Evolutionary conservation across 2,329 filamentous ascomycete genomes (phyloP), one percentile per base, ranked within the genome.

Genomic region (Byssochlamys sp.): DNA sequence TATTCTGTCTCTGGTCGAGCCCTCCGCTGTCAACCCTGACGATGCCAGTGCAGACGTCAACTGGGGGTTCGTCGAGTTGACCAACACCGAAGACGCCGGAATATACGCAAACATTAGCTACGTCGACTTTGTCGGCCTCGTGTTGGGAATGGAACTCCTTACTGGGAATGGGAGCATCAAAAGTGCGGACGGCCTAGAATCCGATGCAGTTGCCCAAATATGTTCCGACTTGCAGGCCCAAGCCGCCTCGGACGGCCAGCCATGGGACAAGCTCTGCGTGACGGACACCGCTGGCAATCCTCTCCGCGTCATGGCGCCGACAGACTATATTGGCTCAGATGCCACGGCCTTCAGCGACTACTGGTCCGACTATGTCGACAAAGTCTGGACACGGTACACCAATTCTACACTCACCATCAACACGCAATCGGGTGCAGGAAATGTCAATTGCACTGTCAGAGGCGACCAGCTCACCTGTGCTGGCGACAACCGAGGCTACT

Each of bases 221-320:
- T 80, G 78, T 64, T 59, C 66, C 29, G 66, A 69, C 52, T 72
- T 84, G n/a, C 65, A 67, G 50, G 70, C 69, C 27, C 81, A 84
- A 68, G 74, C 75, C 50, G 65, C 66, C 19, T 62, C 59, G 19
- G 81, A 83, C 64, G 73, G 77, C 52, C 73, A 74, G 3, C 79
- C 77, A 50, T 84, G 82, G 82, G 76, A 75, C 57, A 73, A 74
- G 65, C 75, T 84, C 35, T 73, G 83, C 51, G 67, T 83, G 33
- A 73, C 75, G 2, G 53, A 48, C 57, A 48, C 59, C 0, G 56
- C 57, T 2, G 76, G 76, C 39, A 60, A 67, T 1, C 73, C 76
- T 59, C 70, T 83, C 60, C 79, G 82, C 33, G 80, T 78, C 2
- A 68, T 84, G 56, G 81, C 79, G 59, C 81, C 82, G 50, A 82